Evolutionary conservation across 768 basidiomycete genomes (phyloP).

Genomic region (Grammothele lineata): DNA sequence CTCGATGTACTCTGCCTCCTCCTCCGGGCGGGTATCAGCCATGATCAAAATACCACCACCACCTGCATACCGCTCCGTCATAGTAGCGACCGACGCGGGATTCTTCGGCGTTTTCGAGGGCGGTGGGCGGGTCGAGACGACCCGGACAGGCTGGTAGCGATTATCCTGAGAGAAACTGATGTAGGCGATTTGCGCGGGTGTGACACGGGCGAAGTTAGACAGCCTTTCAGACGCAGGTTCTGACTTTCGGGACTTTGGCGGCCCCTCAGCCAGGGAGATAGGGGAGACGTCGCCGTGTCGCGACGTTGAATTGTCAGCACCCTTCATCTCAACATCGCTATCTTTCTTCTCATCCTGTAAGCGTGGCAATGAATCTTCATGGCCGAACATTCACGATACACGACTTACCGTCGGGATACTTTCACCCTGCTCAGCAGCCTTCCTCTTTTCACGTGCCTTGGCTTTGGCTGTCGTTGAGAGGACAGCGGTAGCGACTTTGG

Average conservation of each 20-base stretch:
- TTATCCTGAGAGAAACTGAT: slow-evolving; percentile 76
- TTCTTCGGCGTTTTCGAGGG: slow-evolving; percentile 15
- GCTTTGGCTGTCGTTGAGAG: slow-evolving; percentile 96
- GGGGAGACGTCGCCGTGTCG: slow-evolving; percentile 48
- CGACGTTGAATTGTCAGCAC: slow-evolving; percentile 41
- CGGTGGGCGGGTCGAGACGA: slow-evolving; percentile 48
- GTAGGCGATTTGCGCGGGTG: slow-evolving; percentile 81
- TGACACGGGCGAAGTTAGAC: slow-evolving; percentile 89
- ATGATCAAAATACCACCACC: slow-evolving; percentile 89
- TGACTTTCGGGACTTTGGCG: slow-evolving; percentile 45
- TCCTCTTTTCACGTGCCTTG: slow-evolving; percentile 92
- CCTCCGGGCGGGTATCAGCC: slow-evolving; percentile 65
- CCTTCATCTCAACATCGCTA: slow-evolving; percentile 77
- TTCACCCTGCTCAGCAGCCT: slow-evolving; percentile 76
- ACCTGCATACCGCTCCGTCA: slow-evolving; percentile 62
- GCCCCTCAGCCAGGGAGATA: slow-evolving; percentile 42
- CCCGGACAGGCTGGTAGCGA: slow-evolving; percentile 87
- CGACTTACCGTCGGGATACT: slow-evolving; percentile 75
- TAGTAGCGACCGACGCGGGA: slow-evolving; percentile 25
- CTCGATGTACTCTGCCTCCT: slow-evolving; percentile 72
- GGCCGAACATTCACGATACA: neutral
- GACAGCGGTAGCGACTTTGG: slow-evolving; percentile 92
- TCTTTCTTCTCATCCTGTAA: slow-evolving; percentile 59
- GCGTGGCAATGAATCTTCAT: neutral
- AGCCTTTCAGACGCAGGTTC: slow-evolving; percentile 77